Base-by-base conservation (phyloP, 2,329 filamentous ascomycete species). In the Metarhizium rileyi region DNA sequence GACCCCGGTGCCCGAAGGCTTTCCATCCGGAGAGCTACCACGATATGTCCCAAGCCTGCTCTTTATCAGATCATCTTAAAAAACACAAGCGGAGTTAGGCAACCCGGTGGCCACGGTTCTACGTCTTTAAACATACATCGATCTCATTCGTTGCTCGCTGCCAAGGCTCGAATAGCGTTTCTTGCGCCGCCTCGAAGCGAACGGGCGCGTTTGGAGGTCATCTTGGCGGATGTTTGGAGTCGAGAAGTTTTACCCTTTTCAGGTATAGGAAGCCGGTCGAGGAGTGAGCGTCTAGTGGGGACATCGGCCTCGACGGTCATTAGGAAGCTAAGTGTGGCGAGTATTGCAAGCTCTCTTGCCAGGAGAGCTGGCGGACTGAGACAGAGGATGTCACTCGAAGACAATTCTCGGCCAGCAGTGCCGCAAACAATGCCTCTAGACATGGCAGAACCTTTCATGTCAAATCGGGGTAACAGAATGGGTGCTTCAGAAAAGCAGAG, bases 251-350 rank as follows among this genome's bases (percentile, higher is more conserved):
- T 96, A 40, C 89, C 90, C 1, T 93, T 86, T 61, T 89, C 90
- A 16, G 89, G 89, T 1, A 90, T 95, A 79, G 78, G 78, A 28
- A 73, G 65, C 66, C 65, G 82, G 69, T 65, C 80, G 63, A 65
- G 81, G 70, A 69, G 86, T 58, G 80, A 95, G 58, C 81, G 86
- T 60, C 71, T 88, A 3, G 83, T 93, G 44, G 77, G 86, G 46
- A 80, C 80, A 38, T 89, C 86, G n/a, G 87, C 90, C 12, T 89
- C 87, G 33, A 87, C 87, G 1, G 80, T 95, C 61, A 95, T 95
- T 71, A 80, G 90, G 47, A 94, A 90, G 63, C 76, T 96, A 54
- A 95, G 87, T 66, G 84, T 88, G 60, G 84, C 85, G 45, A 90
- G 84, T 63, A 85, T 93, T 55, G 78, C 86, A 14, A 84, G 79